Evolutionary conservation across 2,329 filamentous ascomycete species (phyloP), one percentile per base, ranked within the genome.

Genomic region (Xylaria polymorpha): DNA sequence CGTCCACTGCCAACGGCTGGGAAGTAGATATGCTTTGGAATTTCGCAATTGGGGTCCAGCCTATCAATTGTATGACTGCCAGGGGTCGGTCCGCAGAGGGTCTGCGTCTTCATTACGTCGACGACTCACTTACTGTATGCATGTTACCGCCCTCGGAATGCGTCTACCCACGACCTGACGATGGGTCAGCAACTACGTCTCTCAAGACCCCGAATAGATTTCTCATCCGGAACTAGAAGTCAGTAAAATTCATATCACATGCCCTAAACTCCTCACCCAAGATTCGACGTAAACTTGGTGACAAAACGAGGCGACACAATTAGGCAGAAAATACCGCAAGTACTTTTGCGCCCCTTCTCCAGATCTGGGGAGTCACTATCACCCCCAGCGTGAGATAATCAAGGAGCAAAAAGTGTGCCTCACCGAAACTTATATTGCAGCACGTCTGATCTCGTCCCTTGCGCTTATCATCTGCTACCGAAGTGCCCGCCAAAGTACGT

Each of bases 341-440:
- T n/a, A n/a, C n/a, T n/a, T n/a, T n/a, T n/a, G n/a, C n/a, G n/a
- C n/a, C n/a, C n/a, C 14, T 51, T 51, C 25, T 22, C 6, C 25
- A 51, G 8, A 29, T 8, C 48, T 32, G 18, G 25, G 48, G 18
- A 48, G 20, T 48, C 14, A 29, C 14, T 29, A 25, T 25, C 22
- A n/a, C 20, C 48, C 43, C 25, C 15, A 51, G 18, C 4, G 7
- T 51, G 25, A 51, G 22, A 51, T 51, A 25, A 22, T 32, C 18
- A 32, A 39, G n/a, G 22, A 53, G 18, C 35, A 43, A 20, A 44
- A 25, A 46, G 25, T 18, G 8, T 41, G 41, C 22, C 41, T 68
- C 46, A 56, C 61, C 61, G 66, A 56, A 48, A 64, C 10, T 44
- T 57, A 7, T 48, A 35, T 25, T 29, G 20, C 18, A 39, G 44